phyloP scores from a whole-genome alignment of 169 alveolate species.

The Cryptosporidium meleagridis region DNA sequence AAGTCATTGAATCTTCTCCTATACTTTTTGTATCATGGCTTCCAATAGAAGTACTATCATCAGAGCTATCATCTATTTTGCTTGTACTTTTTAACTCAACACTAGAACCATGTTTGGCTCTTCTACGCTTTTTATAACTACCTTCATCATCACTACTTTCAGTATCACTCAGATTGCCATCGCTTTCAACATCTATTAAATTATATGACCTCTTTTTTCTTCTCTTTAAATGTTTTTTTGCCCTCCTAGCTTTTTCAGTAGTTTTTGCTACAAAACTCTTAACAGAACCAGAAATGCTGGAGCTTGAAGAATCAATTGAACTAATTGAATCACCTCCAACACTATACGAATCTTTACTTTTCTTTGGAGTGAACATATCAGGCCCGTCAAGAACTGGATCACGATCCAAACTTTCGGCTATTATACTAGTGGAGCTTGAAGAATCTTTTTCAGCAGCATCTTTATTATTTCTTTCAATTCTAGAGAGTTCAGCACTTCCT shows the following conservation, averaged over 20 bases:
- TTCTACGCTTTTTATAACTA: too few species aligned
- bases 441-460: background rate
- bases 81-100: background rate
- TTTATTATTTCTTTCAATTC: background rate
- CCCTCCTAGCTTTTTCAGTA: background rate
- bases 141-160: too few species aligned
- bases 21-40: background rate
- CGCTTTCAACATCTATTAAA: background rate
- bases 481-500: conserved; percentile 5
- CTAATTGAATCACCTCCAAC: background rate
- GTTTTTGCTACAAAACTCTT: background rate
- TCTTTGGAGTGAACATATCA: too few species aligned
- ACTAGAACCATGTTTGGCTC: background rate
- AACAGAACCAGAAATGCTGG: background rate
- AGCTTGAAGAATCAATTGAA: background rate
- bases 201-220: background rate
- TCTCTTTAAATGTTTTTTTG: background rate
- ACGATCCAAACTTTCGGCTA: too few species aligned
- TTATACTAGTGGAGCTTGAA: too few species aligned
- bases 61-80: background rate
- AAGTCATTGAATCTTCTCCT: background rate
- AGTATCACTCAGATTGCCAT: background rate
- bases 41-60: background rate
- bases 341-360: background rate
- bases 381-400: too few species aligned